Conservation (phyloP, 805 yeast genomes). For the Kregervanrija pseudodelftensis region DNA sequence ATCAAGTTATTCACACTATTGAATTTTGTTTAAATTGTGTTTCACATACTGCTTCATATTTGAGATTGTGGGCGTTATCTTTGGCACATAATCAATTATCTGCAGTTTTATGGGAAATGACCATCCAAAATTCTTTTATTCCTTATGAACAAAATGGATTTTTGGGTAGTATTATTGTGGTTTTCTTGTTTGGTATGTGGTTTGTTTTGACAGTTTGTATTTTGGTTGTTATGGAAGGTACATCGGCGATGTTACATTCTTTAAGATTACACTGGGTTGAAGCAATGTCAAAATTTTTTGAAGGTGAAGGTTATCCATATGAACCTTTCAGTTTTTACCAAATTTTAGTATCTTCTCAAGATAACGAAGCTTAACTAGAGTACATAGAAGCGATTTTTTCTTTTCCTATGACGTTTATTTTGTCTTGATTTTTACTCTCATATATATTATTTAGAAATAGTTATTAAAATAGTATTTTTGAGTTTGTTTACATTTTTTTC, state of each 20-base stretch:
- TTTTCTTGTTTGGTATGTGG: constrained; percentile 67
- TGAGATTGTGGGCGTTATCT: constrained; percentile 74
- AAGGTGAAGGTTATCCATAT: constrained; percentile 67
- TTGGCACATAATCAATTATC: constrained; percentile 77
- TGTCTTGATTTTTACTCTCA: too few species aligned
- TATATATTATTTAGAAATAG: background rate
- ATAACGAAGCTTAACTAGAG: constrained; percentile 1
- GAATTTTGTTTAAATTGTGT: constrained; percentile 77
- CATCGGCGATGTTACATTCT: constrained; percentile 78
- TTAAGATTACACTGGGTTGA: constrained; percentile 79
- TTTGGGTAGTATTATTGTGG: constrained; percentile 50
- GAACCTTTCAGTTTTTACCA: constrained; percentile 51
- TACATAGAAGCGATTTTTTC: background rate
- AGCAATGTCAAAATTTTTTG: constrained; percentile 72
- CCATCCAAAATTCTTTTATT: constrained; percentile 52
- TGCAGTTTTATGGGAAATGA: constrained; percentile 70
- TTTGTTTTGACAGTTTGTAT: constrained; percentile 62
- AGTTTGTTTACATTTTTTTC: too few species aligned
- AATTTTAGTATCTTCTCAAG: constrained; percentile 15
- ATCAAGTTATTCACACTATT: constrained; percentile 75
- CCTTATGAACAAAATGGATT: constrained; percentile 40
- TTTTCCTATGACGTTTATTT: too few species aligned
- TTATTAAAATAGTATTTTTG: too few species aligned
- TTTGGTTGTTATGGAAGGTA: constrained; percentile 74
- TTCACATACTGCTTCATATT: constrained; percentile 72